These are phyloP conservation scores for Yamadazyma triangularis DNA, from an alignment of 1,139 yeast species.

Conservation along the genomic window DNA sequence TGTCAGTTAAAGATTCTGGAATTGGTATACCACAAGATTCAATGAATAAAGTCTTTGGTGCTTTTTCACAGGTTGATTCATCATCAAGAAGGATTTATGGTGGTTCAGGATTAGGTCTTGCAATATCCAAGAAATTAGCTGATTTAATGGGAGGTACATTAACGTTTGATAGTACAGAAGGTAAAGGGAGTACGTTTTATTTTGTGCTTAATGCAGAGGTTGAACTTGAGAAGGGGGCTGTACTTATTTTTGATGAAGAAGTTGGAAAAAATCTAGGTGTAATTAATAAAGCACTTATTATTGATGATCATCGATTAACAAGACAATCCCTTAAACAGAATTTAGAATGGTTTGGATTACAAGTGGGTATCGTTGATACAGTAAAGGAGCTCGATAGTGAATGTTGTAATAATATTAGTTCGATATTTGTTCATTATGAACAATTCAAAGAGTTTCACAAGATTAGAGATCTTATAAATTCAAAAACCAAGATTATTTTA, in stretches of 20 bases:
- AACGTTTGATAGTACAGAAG: slow-evolving; percentile 48
- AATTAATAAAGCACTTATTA: slow-evolving; percentile 25
- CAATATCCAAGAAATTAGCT: slow-evolving; percentile 54
- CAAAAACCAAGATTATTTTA: slow-evolving; percentile 14
- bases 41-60: slow-evolving; percentile 48
- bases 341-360: slow-evolving; percentile 29
- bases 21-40: slow-evolving; percentile 54
- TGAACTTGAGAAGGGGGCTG: slow-evolving; percentile 14
- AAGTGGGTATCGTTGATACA: slow-evolving; percentile 14
- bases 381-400: slow-evolving; percentile 1
- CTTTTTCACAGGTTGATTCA: slow-evolving; percentile 60
- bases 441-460: slow-evolving; percentile 13
- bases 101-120: slow-evolving; percentile 58
- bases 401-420: slow-evolving; percentile 2
- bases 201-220: slow-evolving; percentile 33
- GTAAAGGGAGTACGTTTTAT: slow-evolving; percentile 49
- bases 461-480: slow-evolving; percentile 3
- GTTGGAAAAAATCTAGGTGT: slow-evolving; percentile 6
- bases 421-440: slow-evolving; percentile 18
- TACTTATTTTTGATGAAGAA: slow-evolving; percentile 14
- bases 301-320: slow-evolving; percentile 29
- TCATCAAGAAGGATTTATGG: slow-evolving; percentile 54
- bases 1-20: slow-evolving; percentile 54
- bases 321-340: slow-evolving; percentile 27
- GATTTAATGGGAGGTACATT: slow-evolving; percentile 57